Evolutionary conservation across 192 early-diverging fungal genomes (phyloP).

Genomic region (Gryganskiella cystojenkinii): DNA sequence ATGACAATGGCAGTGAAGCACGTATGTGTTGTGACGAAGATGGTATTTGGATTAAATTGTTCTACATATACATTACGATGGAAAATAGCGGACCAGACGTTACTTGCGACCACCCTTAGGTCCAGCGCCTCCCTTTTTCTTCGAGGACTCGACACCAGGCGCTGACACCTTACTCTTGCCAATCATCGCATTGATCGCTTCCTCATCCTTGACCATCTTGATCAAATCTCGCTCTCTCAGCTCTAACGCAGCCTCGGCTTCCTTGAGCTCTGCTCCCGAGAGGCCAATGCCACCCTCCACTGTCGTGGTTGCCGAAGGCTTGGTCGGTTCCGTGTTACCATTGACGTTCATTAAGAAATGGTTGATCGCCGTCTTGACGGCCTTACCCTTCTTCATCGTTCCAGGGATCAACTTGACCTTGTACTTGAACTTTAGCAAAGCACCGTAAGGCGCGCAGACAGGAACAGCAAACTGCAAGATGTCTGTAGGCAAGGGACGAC

Average conservation of each 20-base stretch:
- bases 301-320: constrained; percentile 17
- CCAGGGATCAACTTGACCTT: constrained; percentile 95
- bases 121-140: constrained; percentile 64
- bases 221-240: constrained; percentile 82
- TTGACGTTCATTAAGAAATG: constrained; percentile 47
- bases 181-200: constrained; percentile 84
- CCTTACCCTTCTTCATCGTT: constrained; percentile 91
- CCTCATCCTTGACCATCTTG: constrained; percentile 84
- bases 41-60: no score
- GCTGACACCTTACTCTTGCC: constrained; percentile 90
- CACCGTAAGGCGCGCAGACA: constrained; percentile 92
- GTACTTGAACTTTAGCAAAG: constrained; percentile 91
- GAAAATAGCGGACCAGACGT: background rate
- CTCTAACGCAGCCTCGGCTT: constrained; percentile 40
- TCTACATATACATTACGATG: constrained; percentile 1
- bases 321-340: background rate
- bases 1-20: no score
- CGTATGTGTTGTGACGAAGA: no score
- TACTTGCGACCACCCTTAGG: constrained; percentile 12
- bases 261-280: constrained; percentile 53
- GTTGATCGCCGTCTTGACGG: constrained; percentile 52
- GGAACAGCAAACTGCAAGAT: constrained; percentile 87
- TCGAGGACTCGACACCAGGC: constrained; percentile 76
- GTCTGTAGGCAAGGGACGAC: constrained; percentile 81
- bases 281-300: constrained; percentile 46